Evolutionary conservation across 2,329 filamentous ascomycete genomes (phyloP).

Genomic region (Talaromyces islandicus): DNA sequence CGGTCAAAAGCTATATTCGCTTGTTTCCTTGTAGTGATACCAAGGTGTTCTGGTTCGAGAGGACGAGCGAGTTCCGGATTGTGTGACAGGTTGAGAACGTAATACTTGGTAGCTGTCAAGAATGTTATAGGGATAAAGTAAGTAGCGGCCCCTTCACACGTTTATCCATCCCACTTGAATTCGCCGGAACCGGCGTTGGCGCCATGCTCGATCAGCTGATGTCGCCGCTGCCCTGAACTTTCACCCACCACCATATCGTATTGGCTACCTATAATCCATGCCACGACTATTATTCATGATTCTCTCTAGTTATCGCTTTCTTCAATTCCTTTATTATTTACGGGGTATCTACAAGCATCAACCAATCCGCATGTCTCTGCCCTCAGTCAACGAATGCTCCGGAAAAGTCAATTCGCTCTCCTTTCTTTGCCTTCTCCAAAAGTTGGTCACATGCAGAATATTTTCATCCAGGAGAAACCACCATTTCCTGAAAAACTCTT

Average conservation of each 20-base stretch:
- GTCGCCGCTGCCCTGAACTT: too few species aligned
- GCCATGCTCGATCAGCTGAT: neutral
- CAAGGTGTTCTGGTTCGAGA: neutral
- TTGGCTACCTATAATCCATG: too few species aligned
- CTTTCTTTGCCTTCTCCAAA: neutral
- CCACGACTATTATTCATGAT: too few species aligned
- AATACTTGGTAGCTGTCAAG: neutral
- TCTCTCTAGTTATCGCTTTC: too few species aligned
- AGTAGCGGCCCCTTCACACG: too few species aligned
- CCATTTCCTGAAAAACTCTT: neutral
- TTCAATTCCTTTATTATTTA: neutral
- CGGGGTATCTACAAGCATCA: neutral
- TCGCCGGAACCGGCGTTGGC: neutral
- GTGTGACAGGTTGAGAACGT: neutral
- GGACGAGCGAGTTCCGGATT: neutral
- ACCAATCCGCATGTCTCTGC: neutral
- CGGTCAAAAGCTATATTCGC: neutral
- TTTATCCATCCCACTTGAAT: too few species aligned
- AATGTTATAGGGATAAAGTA: neutral
- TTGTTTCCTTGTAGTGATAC: neutral
- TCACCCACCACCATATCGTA: too few species aligned
- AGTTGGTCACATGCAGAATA: neutral
- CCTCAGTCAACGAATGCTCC: neutral
- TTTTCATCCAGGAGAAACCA: neutral
- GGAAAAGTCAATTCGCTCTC: neutral